Conservation (phyloP, 208 protist genomes). For the Wallacemonas sp. region DNA sequence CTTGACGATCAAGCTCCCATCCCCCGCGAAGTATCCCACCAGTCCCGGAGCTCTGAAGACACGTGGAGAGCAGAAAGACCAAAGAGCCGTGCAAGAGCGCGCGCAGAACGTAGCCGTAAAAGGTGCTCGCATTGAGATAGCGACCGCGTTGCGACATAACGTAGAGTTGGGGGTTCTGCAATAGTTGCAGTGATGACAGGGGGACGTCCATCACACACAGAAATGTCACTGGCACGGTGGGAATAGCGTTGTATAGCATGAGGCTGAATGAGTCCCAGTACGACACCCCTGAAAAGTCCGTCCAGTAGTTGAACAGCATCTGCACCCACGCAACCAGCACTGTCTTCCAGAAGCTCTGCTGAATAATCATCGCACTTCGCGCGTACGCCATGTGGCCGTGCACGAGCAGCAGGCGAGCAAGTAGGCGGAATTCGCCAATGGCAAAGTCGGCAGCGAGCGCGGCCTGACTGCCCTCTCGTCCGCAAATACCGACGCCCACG, state of each 20-base stretch:
- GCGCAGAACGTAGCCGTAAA: constrained; percentile 76
- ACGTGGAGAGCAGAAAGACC: constrained; percentile 61
- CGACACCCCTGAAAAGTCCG: constrained; percentile 78
- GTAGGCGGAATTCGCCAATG: constrained; percentile 90
- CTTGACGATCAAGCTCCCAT: constrained; percentile 46
- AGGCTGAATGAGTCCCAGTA: constrained; percentile 91
- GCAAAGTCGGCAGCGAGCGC: constrained; percentile 89
- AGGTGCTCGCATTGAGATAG: constrained; percentile 73
- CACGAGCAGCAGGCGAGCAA: constrained; percentile 90
- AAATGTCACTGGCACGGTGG: constrained; percentile 84
- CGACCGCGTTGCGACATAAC: constrained; percentile 54
- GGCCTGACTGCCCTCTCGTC: constrained; percentile 90
- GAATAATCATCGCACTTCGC: constrained; percentile 90
- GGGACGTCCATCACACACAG: constrained; percentile 84
- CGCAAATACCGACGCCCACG: constrained; percentile 89
- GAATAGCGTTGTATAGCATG: constrained; percentile 85
- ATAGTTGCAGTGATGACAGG: constrained; percentile 55
- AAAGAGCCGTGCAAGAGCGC: constrained; percentile 74
- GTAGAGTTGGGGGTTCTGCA: constrained; percentile 69
- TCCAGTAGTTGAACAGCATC: constrained; percentile 85
- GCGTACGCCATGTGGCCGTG: constrained; percentile 93
- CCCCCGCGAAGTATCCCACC: constrained; percentile 35
- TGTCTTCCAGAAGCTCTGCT: constrained; percentile 97
- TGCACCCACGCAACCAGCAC: constrained; percentile 92
- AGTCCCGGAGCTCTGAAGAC: constrained; percentile 26